A percentile compares a stretch with the other conserved stretches of the same genome.
Conservation (phyloP, 2,329 filamentous ascomycete genomes). For the Elsinoe batatas region DNA sequence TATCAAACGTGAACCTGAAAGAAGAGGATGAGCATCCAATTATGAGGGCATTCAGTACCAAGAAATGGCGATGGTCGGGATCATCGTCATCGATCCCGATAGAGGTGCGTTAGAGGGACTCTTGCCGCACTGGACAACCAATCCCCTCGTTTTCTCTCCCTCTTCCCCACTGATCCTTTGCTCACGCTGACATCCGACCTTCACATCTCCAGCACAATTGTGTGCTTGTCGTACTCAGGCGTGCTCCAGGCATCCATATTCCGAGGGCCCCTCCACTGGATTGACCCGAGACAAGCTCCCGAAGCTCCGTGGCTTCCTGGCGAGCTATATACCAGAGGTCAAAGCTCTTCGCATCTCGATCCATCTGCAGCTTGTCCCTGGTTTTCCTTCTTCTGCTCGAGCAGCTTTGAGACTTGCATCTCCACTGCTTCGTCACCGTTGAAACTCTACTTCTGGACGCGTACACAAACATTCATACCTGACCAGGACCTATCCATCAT, state of each 20-base stretch:
- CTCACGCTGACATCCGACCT: slow-evolving; percentile 7
- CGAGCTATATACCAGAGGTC: neutral
- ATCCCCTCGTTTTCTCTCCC: neutral
- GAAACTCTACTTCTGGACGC: slow-evolving; percentile 1
- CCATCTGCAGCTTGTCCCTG: neutral
- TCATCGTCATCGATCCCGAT: slow-evolving; percentile 1
- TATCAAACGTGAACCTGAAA: neutral
- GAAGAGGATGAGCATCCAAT: neutral
- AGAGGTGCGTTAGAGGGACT: neutral
- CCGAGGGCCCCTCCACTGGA: neutral
- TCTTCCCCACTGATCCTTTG: slow-evolving; percentile 6
- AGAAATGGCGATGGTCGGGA: neutral
- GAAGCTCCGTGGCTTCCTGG: slow-evolving; percentile 1
- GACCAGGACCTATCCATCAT: neutral
- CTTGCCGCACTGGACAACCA: neutral
- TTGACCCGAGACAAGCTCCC: slow-evolving; percentile 1
- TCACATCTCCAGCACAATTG: slow-evolving; percentile 3
- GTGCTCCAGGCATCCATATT: slow-evolving; percentile 7
- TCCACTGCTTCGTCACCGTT: slow-evolving; percentile 2
- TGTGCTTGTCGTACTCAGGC: neutral
- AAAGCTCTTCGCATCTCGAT: slow-evolving; percentile 6
- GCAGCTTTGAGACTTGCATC: neutral
- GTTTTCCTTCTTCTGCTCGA: slow-evolving; percentile 3
- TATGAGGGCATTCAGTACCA: slow-evolving; percentile 1
- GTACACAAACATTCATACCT: neutral